phyloP scores from a whole-genome alignment of 2,329 filamentous ascomycete species.

The Drechmeria coniospora region DNA sequence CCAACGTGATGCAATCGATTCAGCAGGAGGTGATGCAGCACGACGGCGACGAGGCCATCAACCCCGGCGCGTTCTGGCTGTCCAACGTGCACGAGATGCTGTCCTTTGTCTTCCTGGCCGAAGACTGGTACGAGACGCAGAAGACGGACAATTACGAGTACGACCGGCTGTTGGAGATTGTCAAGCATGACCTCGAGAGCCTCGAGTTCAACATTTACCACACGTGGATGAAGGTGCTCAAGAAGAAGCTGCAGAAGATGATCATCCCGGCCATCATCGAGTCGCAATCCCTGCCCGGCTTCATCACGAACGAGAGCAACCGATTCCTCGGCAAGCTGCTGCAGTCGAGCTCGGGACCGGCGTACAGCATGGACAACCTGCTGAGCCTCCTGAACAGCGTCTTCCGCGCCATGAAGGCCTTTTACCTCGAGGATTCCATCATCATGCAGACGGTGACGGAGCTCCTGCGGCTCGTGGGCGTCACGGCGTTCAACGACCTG shows the following conservation, averaged over 20 bases:
- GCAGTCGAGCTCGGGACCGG: constrained; percentile 74
- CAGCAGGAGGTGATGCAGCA: constrained; percentile 99
- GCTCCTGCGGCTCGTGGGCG: constrained; percentile 79
- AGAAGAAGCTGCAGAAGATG: constrained; percentile 99
- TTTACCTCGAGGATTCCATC: constrained; percentile 91
- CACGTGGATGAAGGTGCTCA: constrained; percentile 99
- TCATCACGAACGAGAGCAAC: constrained; percentile 97
- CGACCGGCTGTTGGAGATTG: constrained; percentile 89
- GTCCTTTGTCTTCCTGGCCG: constrained; percentile 95
- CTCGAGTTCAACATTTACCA: constrained; percentile 99
- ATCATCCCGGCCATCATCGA: constrained; percentile 98
- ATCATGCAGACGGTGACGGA: constrained; percentile 93
- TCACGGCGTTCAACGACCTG: constrained; percentile 96
- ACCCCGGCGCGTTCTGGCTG: constrained; percentile 95
- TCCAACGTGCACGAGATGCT: constrained; percentile 99
- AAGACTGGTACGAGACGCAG: constrained; percentile 98
- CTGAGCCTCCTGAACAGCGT: constrained; percentile 91
- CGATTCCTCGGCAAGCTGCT: constrained; percentile 95
- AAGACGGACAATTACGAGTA: constrained; percentile 99
- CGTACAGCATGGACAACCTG: constrained; percentile 99
- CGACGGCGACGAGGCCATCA: constrained; percentile 92
- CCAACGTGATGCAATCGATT: constrained; percentile 99
- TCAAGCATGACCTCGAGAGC: constrained; percentile 96
- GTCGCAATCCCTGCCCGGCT: constrained; percentile 92
- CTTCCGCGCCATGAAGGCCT: constrained; percentile 97